Base-by-base conservation (phyloP, 805 yeast species). In the Candida orba region DNA sequence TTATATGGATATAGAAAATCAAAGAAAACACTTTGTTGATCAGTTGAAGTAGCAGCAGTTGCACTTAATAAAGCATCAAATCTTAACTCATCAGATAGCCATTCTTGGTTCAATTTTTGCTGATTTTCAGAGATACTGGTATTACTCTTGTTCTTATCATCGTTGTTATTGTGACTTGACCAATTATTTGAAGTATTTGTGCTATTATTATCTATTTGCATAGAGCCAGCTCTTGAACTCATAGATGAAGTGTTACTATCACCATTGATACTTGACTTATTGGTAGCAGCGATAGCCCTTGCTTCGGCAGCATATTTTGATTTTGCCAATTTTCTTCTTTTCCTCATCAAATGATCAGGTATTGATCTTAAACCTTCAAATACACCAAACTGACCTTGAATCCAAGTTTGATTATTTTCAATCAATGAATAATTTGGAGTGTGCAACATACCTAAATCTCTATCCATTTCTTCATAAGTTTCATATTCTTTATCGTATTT, bases 391-490 rank as follows among this genome's bases (percentile, higher is more conserved):
- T 93, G 95, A 1, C 95, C 95, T 36, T 73, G 62, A 5, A 73
- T 54, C 63, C 74, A 70, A 0, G 87, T 81, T 34, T 69, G 67
- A 3, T 66, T 68, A 23, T 66, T 58, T 1, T 57, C 59, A 9
- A 73, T 65, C 27, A 63, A 55, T 4, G 68, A 63, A 17, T 68
- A 60, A 30, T 73, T 72, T 29, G 75, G 71, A 10, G 68, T 53
- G 47, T 83, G 81, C 20, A 87, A 62, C 4, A 67, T 57, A 2
- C 75, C 72, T 39, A 85, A 65, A 52, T 84, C 87, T 36, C 68
- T 67, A 59, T 89, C 95, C 79, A 89, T 81, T 18, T 87, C 95
- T 31, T 84, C 88, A 58, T 88, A 87, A n/a, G 78, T 75, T 43
- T 71, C 75, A 60, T 84, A 89, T 35, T 71, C 72, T 20, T 74